Evolutionary conservation across 2,329 filamentous ascomycete species (phyloP), one percentile per base, ranked within the genome.

Genomic region (Fusarium bulbicola): DNA sequence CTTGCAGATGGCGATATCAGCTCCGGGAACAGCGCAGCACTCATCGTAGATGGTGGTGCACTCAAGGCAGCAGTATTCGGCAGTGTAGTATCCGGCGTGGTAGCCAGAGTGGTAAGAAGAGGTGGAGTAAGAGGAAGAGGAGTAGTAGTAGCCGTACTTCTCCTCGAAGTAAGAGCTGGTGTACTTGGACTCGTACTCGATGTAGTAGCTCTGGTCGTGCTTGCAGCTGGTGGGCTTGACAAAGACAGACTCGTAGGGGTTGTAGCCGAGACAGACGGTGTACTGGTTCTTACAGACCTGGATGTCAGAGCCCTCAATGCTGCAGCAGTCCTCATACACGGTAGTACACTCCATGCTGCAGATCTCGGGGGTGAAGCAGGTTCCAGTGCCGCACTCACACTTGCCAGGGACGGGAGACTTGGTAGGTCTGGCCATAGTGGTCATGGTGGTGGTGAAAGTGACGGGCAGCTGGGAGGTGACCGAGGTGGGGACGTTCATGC

Each of bases 1-100:
- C 53, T 73, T 73, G 49, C 70, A 73, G 40, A 63, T 6, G 2
- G n/a, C 45, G 16, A 71, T 63, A 32, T 70, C 57, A 4, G 65
- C 60, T 30, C 70, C 70, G 10, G 45, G 36, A 5, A 32, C 18
- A 15, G 36, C n/a, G 7, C 70, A 73, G 70, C 70, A 73, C 42
- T 62, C 32, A 18, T 73, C 62, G n/a, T 73, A 73, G 49, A 46
- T 30, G 24, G 70, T 73, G 14, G 70, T 73, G 40, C 70, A 73
- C 57, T 70, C 52, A 5, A 63, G 12, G 36, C 70, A 73, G 53
- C 70, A 73, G 39, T 73, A 73, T 42, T 73, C 70, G 15, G 68
- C 46, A 18, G 67, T 69, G 65, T 69, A 69, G 65, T 69, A 69
- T 10, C 65, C 66, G n/a, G 54, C 20, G 50, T 68, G 66, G 43